Conservation (phyloP, 371 early-diverging fungal genomes). For the Apophysomyces sp. region DNA sequence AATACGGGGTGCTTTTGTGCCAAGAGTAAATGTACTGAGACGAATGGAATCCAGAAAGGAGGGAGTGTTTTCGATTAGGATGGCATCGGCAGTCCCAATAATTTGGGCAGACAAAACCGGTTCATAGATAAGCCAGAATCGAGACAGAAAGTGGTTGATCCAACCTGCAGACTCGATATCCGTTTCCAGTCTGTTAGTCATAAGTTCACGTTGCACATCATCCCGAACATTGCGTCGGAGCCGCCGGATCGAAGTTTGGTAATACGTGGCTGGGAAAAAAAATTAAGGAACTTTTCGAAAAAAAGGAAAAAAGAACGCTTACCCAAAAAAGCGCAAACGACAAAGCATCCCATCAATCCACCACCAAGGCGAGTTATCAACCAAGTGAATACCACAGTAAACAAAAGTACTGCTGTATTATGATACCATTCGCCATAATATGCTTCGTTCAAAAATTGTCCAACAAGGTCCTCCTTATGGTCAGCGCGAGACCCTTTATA, state of each 20-base stretch:
- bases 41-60: slow-evolving; percentile 89
- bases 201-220: slow-evolving; percentile 69
- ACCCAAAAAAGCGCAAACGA: slow-evolving; percentile 45
- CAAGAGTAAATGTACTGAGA: slow-evolving; percentile 95
- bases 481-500: slow-evolving; percentile 25
- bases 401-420: slow-evolving; percentile 32
- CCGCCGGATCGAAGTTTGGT: slow-evolving; percentile 74
- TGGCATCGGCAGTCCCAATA: slow-evolving; percentile 72
- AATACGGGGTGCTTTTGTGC: slow-evolving; percentile 95
- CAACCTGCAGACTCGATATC: slow-evolving; percentile 92
- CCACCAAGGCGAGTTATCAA: slow-evolving; percentile 29
- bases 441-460: slow-evolving; percentile 37
- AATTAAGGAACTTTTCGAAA: slow-evolving; percentile 2
- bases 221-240: slow-evolving; percentile 70
- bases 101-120: slow-evolving; percentile 85
- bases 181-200: slow-evolving; percentile 51
- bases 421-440: slow-evolving; percentile 51
- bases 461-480: slow-evolving; percentile 28
- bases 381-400: slow-evolving; percentile 41
- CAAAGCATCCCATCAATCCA: slow-evolving; percentile 41
- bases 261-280: slow-evolving; percentile 61
- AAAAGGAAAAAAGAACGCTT: slow-evolving; percentile 3
- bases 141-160: slow-evolving; percentile 88
- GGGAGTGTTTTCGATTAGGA: slow-evolving; percentile 84
- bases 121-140: slow-evolving; percentile 96